Conservation (phyloP, 2,329 filamentous ascomycete species). For the Didymella arachidicola region DNA sequence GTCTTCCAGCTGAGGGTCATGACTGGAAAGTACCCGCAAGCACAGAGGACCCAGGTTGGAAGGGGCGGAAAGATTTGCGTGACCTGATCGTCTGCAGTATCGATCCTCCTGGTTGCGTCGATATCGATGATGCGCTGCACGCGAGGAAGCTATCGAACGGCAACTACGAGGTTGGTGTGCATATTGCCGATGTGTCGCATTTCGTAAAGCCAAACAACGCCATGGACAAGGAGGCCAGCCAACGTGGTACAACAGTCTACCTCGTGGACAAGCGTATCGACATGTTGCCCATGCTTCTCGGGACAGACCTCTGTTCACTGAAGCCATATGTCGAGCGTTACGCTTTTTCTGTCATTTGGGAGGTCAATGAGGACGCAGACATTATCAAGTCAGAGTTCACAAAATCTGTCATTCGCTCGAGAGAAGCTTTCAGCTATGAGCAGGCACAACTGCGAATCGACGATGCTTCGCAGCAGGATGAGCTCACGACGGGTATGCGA, state of each 20-base stretch:
- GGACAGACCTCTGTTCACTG: conserved; percentile 93
- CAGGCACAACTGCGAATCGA: conserved; percentile 94
- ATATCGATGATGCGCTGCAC: conserved; percentile 97
- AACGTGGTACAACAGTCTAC: conserved; percentile 95
- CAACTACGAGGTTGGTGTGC: conserved; percentile 94
- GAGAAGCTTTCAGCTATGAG: conserved; percentile 98
- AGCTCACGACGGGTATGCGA: conserved; percentile 88
- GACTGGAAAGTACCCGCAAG: conserved; percentile 90
- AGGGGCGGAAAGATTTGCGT: conserved; percentile 81
- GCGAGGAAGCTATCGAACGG: conserved; percentile 85
- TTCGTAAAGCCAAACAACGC: conserved; percentile 97
- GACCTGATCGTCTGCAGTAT: conserved; percentile 94
- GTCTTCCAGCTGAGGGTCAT: conserved; percentile 87
- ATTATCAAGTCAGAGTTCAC: conserved; percentile 88
- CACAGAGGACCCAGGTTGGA: conserved; percentile 84
- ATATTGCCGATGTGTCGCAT: conserved; percentile 99
- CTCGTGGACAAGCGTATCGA: conserved; percentile 99
- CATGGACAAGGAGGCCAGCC: conserved; percentile 94
- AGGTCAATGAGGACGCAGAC: conserved; percentile 83
- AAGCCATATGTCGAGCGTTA: conserved; percentile 94
- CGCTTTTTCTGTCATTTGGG: conserved; percentile 69
- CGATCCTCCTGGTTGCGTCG: conserved; percentile 92
- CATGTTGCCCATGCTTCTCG: conserved; percentile 96
- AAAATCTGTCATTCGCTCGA: conserved; percentile 96
- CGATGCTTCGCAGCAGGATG: conserved; percentile 84